Base-by-base conservation (phyloP, 2,329 filamentous ascomycete genomes). In the Thielaviopsis punctulata region DNA sequence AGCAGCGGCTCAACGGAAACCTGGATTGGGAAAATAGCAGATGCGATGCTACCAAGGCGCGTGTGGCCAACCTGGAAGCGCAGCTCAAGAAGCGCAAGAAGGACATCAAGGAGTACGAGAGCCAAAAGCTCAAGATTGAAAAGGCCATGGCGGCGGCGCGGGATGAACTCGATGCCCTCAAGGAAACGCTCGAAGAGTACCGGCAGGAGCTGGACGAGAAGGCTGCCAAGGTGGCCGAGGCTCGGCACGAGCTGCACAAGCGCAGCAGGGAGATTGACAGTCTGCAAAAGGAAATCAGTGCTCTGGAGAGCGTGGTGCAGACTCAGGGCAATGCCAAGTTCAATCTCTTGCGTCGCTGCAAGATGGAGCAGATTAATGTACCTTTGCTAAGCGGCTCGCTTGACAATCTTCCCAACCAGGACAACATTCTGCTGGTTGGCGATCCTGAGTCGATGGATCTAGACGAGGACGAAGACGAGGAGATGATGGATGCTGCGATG, bases 391-490 rank as follows among this genome's bases (percentile, higher is more conserved):
- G 80, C 53, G 82, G 81, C 22, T 95, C 87, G 2, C 72, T 98
- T 22, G 87, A 94, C 60, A 78, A 82, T 57, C 73, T 98, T 49
- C 92, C 92, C 2, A 87, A 93, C 60, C 86, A 93, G 62, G 88
- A 95, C 59, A 76, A 82, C 56, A 48, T 55, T 36, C 69, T 93
- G 43, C 70, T 86, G 44, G 80, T 82, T 54, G 76, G 79, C 52
- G 87, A 95, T 61, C 77, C 82, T 1, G 88, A 95, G 62, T 83
- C 84, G 2, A 95, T 96, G 89, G 90, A 96, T 58, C 71, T 96
- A 19, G 92, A 96, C 57, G 85, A 85, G 15, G 58, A 55, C 2
- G 55, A 61, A 52, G 77, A 69, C 4, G 80, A 82, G 36, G 71
- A 74, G 30, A 71, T 75, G 51, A 74, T 80, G 62, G 73, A 76